Base-by-base conservation (phyloP, 2,329 filamentous ascomycete genomes). In the Colletotrichum tropicale region DNA sequence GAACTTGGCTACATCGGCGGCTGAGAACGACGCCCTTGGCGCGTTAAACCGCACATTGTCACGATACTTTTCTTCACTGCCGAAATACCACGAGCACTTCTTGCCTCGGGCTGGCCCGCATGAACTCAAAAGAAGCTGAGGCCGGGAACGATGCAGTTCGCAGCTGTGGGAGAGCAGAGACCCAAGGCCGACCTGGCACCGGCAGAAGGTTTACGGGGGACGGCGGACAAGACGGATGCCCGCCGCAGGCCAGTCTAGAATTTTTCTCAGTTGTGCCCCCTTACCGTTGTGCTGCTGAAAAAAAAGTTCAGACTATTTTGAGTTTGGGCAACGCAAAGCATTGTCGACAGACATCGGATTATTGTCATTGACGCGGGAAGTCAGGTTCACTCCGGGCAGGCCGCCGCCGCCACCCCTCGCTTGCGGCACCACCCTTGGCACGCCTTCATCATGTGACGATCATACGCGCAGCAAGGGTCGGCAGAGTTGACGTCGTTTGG, bases 291-390 rank as follows among this genome's bases (percentile, higher is more conserved):
- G 66, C 48, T 18, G 65, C 30, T 16, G 21, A 24, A 4, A 64
- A 4, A 48, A 48, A 62, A 76, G 74, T 76, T 76, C 74, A 70
- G 74, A 76, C 73, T 76, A 16, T 52, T 64, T 66, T 76, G 70
- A 67, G 70, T 76, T 71, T 71, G 38, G 52, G 15, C 68, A 71
- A 38, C 12, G 32, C 30, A 36, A 32, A 24, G 26, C 43, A 67
- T 36, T 5, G 36, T 55, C 26, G 26, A 52, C n/a, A 43, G 58
- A 76, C 48, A 74, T 74, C 56, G 74, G 74, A 76, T 73, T 21
- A 66, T 64, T 52, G 26, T 73, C 73, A 66, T 62, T 55, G 69
- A 72, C 56, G 43, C 43, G 64, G 69, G 62, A 67, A 76, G 74
- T 65, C 64, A 74, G 58, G 26, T 60, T 52, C 5, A 6, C 18